phyloP scores from a whole-genome alignment of 768 basidiomycete species.

The Boletus subcaerulescens region DNA sequence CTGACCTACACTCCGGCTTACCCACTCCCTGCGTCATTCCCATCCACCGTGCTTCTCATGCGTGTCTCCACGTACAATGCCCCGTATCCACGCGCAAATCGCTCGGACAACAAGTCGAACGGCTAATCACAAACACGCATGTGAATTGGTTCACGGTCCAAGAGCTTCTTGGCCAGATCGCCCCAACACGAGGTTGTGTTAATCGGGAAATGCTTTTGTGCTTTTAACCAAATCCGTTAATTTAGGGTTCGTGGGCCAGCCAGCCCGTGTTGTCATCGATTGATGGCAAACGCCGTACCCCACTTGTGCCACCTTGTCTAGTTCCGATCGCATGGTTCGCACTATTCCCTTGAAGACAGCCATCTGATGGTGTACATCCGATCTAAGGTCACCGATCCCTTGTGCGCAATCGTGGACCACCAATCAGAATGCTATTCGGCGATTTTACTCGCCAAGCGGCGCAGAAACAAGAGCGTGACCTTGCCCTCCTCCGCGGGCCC shows the following conservation, averaged over 20 bases:
- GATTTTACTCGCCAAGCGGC: conserved; percentile 6
- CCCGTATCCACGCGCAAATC: conserved; percentile 16
- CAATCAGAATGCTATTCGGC: background rate
- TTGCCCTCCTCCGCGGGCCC: conserved; percentile 24
- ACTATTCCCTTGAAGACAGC: conserved; percentile 13
- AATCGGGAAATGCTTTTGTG: conserved; percentile 26
- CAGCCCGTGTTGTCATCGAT: conserved; percentile 11
- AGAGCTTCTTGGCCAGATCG: conserved; percentile 24
- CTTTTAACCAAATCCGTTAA: conserved; percentile 29
- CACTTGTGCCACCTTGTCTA: conserved; percentile 7
- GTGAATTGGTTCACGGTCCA: conserved; percentile 5
- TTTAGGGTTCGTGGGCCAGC: conserved; percentile 27
- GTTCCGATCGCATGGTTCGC: conserved; percentile 11
- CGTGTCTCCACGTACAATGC: conserved; percentile 1
- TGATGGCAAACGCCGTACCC: conserved; percentile 24
- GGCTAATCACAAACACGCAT: conserved; percentile 14
- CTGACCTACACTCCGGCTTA: conserved; percentile 8
- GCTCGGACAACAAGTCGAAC: conserved; percentile 10
- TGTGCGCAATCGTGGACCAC: background rate
- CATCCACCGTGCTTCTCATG: conserved; percentile 8
- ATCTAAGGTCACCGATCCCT: conserved; percentile 21
- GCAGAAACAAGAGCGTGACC: conserved; percentile 4
- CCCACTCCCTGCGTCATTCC: conserved; percentile 6
- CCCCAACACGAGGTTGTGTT: conserved; percentile 18
- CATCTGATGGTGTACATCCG: conserved; percentile 16